phyloP scores from a whole-genome alignment of 148 eudicot genomes.

The Vaccinium vitisidaea region DNA sequence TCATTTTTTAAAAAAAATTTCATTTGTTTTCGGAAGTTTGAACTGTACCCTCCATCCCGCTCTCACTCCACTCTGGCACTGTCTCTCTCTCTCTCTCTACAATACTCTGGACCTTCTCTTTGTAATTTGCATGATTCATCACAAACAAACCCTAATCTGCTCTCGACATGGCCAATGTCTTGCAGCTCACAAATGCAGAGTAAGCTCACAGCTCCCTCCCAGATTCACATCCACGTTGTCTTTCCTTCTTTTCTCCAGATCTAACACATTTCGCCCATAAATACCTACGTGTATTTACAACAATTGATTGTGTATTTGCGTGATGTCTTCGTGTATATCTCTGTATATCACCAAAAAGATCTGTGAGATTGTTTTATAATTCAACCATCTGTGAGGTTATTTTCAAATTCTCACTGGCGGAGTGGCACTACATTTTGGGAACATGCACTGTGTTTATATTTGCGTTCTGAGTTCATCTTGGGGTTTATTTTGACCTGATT shows the following conservation, averaged over 20 bases:
- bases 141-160: conserved; percentile 34
- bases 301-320: no score
- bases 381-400: conserved; percentile 3
- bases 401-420: not conserved
- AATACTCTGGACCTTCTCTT: not conserved
- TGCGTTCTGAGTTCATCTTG: no score
- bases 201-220: conserved; percentile 11
- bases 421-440: not conserved
- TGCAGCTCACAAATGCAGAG: conserved; percentile 21
- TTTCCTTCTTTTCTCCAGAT: not conserved
- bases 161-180: conserved; percentile 5
- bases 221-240: not conserved
- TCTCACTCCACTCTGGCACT: conserved; percentile 22
- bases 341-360: not conserved
- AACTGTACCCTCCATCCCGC: conserved; percentile 66
- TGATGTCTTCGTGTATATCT: no score
- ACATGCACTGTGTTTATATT: not conserved
- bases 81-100: conserved; percentile 7
- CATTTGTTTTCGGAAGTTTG: conserved; percentile 36
- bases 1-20: no score
- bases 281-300: not conserved
- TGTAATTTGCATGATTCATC: conserved; percentile 18
- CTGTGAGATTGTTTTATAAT: not conserved
- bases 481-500: no score
- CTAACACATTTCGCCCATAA: not conserved